Base-by-base conservation (phyloP, 2,329 filamentous ascomycete genomes). In the Samsoniella hepiali region DNA sequence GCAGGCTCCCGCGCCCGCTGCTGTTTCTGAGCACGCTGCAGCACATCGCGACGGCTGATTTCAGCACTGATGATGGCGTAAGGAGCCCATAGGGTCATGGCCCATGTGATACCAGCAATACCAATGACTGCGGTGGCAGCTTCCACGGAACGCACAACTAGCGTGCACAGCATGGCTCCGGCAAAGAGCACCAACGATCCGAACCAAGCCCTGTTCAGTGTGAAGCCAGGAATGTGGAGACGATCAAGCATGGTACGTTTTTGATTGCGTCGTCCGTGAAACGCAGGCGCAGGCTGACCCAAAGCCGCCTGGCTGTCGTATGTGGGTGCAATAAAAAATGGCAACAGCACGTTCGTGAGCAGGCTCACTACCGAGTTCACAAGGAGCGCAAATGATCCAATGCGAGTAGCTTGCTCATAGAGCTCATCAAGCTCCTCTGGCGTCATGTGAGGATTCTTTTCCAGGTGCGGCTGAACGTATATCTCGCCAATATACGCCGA, bases 41-140 rank as follows among this genome's bases (percentile, higher is more conserved):
- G 67, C 47, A 89, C 87, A 72, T 97, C 91, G 6, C 92, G 88
- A 65, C 88, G 90, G 65, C 90, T 91, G 66, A 98, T 93, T 75
- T 98, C 94, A 5, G 91, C 91, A 53, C 91, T 93, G 73, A 98
- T 97, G 69, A 98, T 90, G 45, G 94, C 93, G 79, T 94, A 98
- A 0, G 94, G 94, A 0, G 93, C 94, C 94, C 94, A 98, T 32
- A 96, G 85, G 2, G 93, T 93, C 70, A 97, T 80, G 29, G 93
- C 93, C 94, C 94, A 98, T 1, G 91, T 93, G 64, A 98, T 87
- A 40, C 94, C 94, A 55, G 96, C 88, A 31, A 95, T 78, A 1
- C 88, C 91, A 63, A 97, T 89, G 40, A 97, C 83, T 1, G 86
- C 81, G 0, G 91, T 96, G 1, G 91, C 94, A 10, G 83, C 85